Evolutionary conservation across 441 rosid genomes (phyloP), one percentile per base, ranked within the genome.

Genomic region (Pelargonium australe): DNA sequence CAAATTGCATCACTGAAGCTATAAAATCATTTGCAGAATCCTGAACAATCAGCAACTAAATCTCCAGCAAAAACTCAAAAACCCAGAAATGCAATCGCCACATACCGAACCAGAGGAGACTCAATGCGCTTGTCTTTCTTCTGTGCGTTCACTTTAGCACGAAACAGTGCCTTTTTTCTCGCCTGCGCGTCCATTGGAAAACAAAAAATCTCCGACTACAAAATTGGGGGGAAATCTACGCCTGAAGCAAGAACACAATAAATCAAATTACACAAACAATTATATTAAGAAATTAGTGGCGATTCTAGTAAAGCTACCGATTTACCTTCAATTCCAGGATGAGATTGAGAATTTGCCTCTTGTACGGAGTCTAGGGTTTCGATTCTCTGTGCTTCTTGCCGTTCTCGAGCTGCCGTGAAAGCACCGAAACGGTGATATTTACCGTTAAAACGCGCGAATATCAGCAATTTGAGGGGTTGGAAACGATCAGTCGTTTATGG

Each of bases 51-150:
- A 19, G 4, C 2, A 10, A 12, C 12, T 2, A 20, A 60, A 60
- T 60, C 13, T 23, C n/a, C 37, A 19, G 64, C 34, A 31, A 13
- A 62, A 28, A 23, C n/a, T 62, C 17, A 25, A 9, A 62, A 62
- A 62, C 6, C 4, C 65, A 25, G 16, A 55, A 41, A 66, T 19
- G 47, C 25, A 70, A 25, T 13, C 0, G 34, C 12, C 34, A 12
- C 44, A 66, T 70, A 90, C 98, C 91, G 84, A 23, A 95, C 92
- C 63, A 91, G 92, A 68, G 96, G 91, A 76, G 96, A 90, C 75
- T 91, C 89, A 17, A 91, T 87, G 71, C 91, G 87, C 60, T 85
- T 80, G 0, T 84, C 89, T 77, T 88, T 91, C 86, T 80, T 95
- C 79, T 84, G 86, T 0, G 96, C 93, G 70, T 83, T 90, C 72